phyloP scores from a whole-genome alignment of 768 basidiomycete genomes.

The Boletus rubescentipes region DNA sequence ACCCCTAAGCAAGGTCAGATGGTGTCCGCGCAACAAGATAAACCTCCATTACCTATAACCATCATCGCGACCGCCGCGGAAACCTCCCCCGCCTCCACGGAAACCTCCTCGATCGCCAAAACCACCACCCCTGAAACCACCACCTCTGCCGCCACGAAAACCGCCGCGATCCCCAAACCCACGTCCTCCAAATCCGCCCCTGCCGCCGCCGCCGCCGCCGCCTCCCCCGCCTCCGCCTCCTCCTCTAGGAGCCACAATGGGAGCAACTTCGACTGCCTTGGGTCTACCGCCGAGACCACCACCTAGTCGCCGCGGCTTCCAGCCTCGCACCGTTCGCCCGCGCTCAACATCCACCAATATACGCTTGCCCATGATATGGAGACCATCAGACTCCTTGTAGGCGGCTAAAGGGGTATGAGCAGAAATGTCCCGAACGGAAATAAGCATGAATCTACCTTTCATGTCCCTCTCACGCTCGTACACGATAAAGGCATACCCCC shows the following conservation, averaged over 20 bases:
- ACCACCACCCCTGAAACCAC: constrained; percentile 47
- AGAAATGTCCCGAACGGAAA: constrained; percentile 12
- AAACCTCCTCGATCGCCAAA: constrained; percentile 43
- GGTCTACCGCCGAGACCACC: constrained; percentile 99
- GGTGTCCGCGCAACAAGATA: constrained; percentile 1
- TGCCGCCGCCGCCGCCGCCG: too few relatives aligned
- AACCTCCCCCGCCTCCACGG: constrained; percentile 37
- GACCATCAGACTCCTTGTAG: constrained; percentile 97
- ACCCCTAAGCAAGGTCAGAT: constrained; percentile 40
- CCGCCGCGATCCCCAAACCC: constrained; percentile 38
- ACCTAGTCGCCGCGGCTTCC: constrained; percentile 95
- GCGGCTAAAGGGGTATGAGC: constrained; percentile 54
- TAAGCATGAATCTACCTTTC: constrained; percentile 68
- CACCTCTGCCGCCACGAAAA: constrained; percentile 42
- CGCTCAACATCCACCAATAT: constrained; percentile 98
- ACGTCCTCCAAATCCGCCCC: constrained; percentile 47
- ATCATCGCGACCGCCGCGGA: constrained; percentile 39
- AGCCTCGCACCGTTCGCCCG: constrained; percentile 95
- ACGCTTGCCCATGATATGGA: constrained; percentile 93
- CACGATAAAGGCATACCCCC: constrained; percentile 96
- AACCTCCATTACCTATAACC: constrained; percentile 49
- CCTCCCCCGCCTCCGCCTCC: too few relatives aligned
- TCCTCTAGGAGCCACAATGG: constrained; percentile 29
- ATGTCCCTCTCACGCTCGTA: constrained; percentile 98
- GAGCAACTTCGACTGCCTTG: constrained; percentile 60